Base-by-base conservation (phyloP, 768 basidiomycete genomes). In the Boletus edulis region DNA sequence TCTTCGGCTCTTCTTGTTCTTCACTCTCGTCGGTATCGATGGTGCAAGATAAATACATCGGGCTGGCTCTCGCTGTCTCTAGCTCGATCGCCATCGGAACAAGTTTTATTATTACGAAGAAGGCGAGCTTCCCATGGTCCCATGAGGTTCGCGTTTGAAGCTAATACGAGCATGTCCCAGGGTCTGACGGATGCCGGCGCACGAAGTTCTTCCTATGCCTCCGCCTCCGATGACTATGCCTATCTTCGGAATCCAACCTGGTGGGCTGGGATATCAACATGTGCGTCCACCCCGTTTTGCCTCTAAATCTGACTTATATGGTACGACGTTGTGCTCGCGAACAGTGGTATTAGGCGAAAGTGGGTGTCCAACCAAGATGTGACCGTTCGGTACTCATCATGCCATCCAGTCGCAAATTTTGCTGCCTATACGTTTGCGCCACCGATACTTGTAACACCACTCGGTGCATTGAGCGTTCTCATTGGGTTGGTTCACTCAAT, bases 91-190 rank as follows among this genome's bases (percentile, higher is more conserved):
- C 89, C 55, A 98, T 98, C 62, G 96, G 97, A 47, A 91, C 89
- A 38, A 96, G 94, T 72, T 97, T 94, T 71, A 97, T 99, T 68
- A 96, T 99, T 69, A 99, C 96, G 17, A 99, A 99, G 83, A 98
- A 97, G 88, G 96, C 90, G 48, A 60, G 74, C 45, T 11, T 3
- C 38, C 22, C 41, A 20, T 17, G 17, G 4, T 42, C 18, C 5
- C 27, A 40, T 46, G 35, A 20, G 32, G 18, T 39, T 34, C 40
- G 10, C 39, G 12, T 22, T 52, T 51, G 55, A 31, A 49, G 22
- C 62, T 55, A 44, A 66, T 24, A n/a, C 2, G 50, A 29, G 1
- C 17, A 9, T 55, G 22, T 51, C 44, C 29, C 34, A 97, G 96
- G 96, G 96, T 22, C 75, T 98, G 24, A 97, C 90, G 59, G 91